phyloP scores from a whole-genome alignment of 371 early-diverging fungal species.

The Phascolomyces articulosus region DNA sequence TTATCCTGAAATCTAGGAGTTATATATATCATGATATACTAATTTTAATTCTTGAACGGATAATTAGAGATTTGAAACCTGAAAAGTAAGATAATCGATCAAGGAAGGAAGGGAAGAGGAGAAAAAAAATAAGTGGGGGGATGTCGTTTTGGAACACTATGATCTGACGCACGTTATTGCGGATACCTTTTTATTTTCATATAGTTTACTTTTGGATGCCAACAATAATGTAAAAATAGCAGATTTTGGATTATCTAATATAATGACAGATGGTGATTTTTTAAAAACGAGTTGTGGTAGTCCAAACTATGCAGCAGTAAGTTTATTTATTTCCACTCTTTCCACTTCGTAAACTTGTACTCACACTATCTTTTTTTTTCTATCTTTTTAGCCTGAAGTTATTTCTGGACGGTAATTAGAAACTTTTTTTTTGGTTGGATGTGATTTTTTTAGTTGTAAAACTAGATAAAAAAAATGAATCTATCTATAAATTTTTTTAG shows the following conservation, averaged over 20 bases:
- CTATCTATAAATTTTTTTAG: slow-evolving; percentile 24
- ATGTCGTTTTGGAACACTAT: too few relatives aligned
- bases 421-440: too few relatives aligned
- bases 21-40: too few relatives aligned
- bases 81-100: slow-evolving; percentile 60
- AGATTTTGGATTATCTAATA: slow-evolving; percentile 96
- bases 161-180: too few relatives aligned
- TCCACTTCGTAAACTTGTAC: background rate
- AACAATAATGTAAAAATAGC: slow-evolving; percentile 96
- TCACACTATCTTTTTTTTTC: background rate
- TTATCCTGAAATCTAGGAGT: too few relatives aligned
- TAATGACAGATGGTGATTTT: slow-evolving; percentile 95
- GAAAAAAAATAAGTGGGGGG: background rate
- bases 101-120: background rate
- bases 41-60: background rate
- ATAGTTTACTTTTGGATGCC: slow-evolving; percentile 89
- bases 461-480: background rate
- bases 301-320: slow-evolving; percentile 85
- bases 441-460: too few relatives aligned
- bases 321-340: slow-evolving; percentile 8
- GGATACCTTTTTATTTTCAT: too few relatives aligned
- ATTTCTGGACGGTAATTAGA: slow-evolving; percentile 82
- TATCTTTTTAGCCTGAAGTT: slow-evolving; percentile 82
- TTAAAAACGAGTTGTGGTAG: slow-evolving; percentile 94
- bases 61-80: slow-evolving; percentile 76